These are phyloP conservation scores for Chaetomiaceae sp. DNA, from an alignment of 2,329 filamentous ascomycete genomes.

Conservation along the genomic window DNA sequence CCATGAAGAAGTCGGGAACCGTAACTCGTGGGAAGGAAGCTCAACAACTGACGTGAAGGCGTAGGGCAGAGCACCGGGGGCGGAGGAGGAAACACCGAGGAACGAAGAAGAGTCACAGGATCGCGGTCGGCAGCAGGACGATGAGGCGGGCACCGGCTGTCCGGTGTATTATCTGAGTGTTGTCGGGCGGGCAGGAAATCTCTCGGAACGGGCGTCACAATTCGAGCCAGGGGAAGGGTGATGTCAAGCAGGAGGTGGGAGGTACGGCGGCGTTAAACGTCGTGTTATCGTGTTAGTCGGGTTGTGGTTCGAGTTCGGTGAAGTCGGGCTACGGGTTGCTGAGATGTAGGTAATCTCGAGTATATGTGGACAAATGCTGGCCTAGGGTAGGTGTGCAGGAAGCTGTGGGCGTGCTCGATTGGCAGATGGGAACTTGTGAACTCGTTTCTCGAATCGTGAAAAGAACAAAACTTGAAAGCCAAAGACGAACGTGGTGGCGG, in stretches of 20 bases:
- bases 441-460: constrained; percentile 21
- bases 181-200: constrained; percentile 1
- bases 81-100: too few relatives aligned
- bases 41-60: constrained; percentile 9
- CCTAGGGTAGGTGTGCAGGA: constrained; percentile 1
- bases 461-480: constrained; percentile 28
- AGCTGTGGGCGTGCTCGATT: constrained; percentile 12
- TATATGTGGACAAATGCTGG: constrained; percentile 11
- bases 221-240: constrained; percentile 10
- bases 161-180: constrained; percentile 1
- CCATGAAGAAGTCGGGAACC: constrained; percentile 45
- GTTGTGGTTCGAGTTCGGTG: constrained; percentile 7
- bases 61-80: constrained; percentile 14
- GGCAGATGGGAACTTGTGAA: constrained; percentile 18
- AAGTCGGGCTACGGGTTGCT: constrained; percentile 2
- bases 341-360: constrained; percentile 13
- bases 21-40: constrained; percentile 18
- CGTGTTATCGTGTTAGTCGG: constrained; percentile 14
- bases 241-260: constrained; percentile 15
- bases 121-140: constrained; percentile 5
- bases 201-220: not conserved
- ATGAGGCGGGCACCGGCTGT: constrained; percentile 2
- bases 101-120: constrained; percentile 11
- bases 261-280: constrained; percentile 6
- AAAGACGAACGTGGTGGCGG: constrained; percentile 26